A percentile compares a stretch with the other conserved stretches of the same genome.
phyloP scores from a whole-genome alignment of 306 rosid species.

The Spatholobus suberectus region DNA sequence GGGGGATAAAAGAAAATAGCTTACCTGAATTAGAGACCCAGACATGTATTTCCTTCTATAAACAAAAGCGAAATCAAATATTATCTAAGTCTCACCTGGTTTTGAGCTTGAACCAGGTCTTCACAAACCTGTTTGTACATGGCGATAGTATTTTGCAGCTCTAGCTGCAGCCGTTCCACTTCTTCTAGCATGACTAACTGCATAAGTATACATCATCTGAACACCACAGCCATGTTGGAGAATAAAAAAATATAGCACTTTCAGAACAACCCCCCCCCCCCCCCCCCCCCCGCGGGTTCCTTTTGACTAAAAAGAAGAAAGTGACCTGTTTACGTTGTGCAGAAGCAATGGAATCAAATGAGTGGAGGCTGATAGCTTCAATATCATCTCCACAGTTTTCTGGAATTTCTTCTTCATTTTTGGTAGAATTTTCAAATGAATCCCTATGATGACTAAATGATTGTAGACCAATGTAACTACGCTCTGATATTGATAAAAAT shows the following conservation, averaged over 20 bases:
- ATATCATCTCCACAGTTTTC: slow-evolving; percentile 46
- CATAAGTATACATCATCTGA: slow-evolving; percentile 36
- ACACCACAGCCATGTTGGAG: slow-evolving; percentile 10
- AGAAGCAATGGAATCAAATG: slow-evolving; percentile 54
- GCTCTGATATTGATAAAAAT: slow-evolving; percentile 59
- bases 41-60: slow-evolving; percentile 1
- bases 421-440: slow-evolving; percentile 38
- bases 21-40: background rate
- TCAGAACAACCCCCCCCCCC: no score
- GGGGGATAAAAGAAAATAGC: background rate
- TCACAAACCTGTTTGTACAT: slow-evolving; percentile 80
- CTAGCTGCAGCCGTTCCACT: slow-evolving; percentile 68
- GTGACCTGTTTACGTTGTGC: slow-evolving; percentile 64
- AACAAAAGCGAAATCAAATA: slow-evolving; percentile 34
- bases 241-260: slow-evolving; percentile 8
- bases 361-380: slow-evolving; percentile 45
- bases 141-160: slow-evolving; percentile 74
- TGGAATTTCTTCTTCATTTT: slow-evolving; percentile 49
- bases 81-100: slow-evolving; percentile 63
- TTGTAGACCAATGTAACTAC: slow-evolving; percentile 53
- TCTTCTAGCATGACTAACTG: slow-evolving; percentile 68
- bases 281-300: background rate
- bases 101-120: slow-evolving; percentile 79
- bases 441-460: slow-evolving; percentile 37
- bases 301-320: background rate